Evolutionary conservation across 495 filamentous ascomycete genomes (phyloP), one percentile per base, ranked within the genome.

Genomic region (Symbiotaphrina buchneri): DNA sequence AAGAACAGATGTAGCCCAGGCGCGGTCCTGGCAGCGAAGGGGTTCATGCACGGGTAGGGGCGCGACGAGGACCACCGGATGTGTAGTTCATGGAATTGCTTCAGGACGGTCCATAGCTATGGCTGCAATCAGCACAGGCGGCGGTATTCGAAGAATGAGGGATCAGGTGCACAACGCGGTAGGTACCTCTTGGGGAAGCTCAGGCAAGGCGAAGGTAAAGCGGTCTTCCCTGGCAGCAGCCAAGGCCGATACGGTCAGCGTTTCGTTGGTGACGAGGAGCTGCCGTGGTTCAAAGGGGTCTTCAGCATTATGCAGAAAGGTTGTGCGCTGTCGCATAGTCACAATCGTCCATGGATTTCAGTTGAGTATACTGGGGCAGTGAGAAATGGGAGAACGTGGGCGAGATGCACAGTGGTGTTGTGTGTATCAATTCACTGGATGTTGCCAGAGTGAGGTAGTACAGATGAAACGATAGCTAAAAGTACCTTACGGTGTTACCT

Each of bases 1-100:
- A 74, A 80, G 43, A 78, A 75, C 16, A 82, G 58, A 60, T 94
- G 83, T 6, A 95, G 55, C 15, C 87, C 87, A 2, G 83, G 70
- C 4, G 76, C 65, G 20, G 83, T 49, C 36, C 73, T 64, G 31
- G 82, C 74, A 18, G 63, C 49, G 43, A 85, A 76, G 17, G 87
- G 85, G 27, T 70, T 51, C 18, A 71, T 41, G 1, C 64, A 45
- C 20, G 60, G 47, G 41, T 73, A 79, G 2, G 59, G 39, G 4
- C 36, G 39, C 4, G 63, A 51, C 15, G 64, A 68, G 10, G 70
- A 63, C 77, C 82, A 94, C 45, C 79, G 62, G 32, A 95, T 57
- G 48, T 84, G 77, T 20, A 93, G 52, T 45, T 81, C 74, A 39
- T 74, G 70, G 25, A 58, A 63, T 39, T 64, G 55, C 15, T 63